Conservation (phyloP, 2,329 filamentous ascomycete species). For the Alternaria sp. region DNA sequence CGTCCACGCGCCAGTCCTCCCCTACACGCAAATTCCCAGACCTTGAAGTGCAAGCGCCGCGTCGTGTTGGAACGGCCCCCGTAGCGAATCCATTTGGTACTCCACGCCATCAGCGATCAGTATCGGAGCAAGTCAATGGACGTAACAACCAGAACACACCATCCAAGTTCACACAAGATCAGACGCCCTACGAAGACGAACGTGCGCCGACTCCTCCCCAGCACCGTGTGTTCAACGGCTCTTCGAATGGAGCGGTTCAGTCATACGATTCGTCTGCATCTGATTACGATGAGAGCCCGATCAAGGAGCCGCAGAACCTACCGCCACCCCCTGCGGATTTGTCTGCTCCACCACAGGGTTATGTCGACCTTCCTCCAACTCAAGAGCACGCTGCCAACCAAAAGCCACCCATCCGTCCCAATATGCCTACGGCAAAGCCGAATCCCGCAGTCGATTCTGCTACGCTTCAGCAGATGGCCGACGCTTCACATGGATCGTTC, state of each 20-base stretch:
- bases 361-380: slow-evolving; percentile 78
- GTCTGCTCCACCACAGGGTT: slow-evolving; percentile 67
- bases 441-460: slow-evolving; percentile 84
- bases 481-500: slow-evolving; percentile 66
- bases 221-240: slow-evolving; percentile 43
- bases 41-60: slow-evolving; percentile 41
- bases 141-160: slow-evolving; percentile 54
- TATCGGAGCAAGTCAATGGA: slow-evolving; percentile 57
- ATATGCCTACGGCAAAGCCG: slow-evolving; percentile 78
- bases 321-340: slow-evolving; percentile 49
- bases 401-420: slow-evolving; percentile 72
- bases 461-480: slow-evolving; percentile 81
- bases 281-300: slow-evolving; percentile 43
- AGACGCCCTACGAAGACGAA: slow-evolving; percentile 44
- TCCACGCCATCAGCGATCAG: slow-evolving; percentile 58
- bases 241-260: slow-evolving; percentile 30
- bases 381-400: slow-evolving; percentile 79
- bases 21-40: slow-evolving; percentile 45
- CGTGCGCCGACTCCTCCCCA: slow-evolving; percentile 54
- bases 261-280: slow-evolving; percentile 42
- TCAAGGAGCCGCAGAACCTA: slow-evolving; percentile 39
- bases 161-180: slow-evolving; percentile 53
- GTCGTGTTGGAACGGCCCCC: slow-evolving; percentile 57
- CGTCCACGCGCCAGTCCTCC: slow-evolving; percentile 56
- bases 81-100: slow-evolving; percentile 35